Evolutionary conservation across 495 filamentous ascomycete species (phyloP).

Genomic region (Bacidia gigantensis): DNA sequence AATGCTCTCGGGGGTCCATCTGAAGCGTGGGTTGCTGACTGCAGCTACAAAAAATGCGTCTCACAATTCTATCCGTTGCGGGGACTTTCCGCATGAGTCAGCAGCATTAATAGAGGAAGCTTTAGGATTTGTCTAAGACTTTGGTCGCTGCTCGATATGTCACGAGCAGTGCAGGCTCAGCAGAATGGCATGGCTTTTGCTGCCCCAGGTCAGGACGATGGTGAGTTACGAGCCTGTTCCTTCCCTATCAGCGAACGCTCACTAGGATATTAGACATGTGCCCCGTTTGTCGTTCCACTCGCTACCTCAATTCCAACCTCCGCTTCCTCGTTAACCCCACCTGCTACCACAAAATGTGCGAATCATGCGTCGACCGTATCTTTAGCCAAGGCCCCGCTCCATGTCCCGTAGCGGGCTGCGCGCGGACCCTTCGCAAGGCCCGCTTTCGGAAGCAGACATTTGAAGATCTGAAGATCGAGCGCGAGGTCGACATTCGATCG

Average conservation of each 20-base stretch:
- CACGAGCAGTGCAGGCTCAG: slow-evolving; percentile 5
- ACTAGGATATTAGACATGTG: slow-evolving; percentile 53
- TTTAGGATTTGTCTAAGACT: too few species aligned
- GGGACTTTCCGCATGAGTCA: background rate
- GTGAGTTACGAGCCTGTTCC: slow-evolving; percentile 19
- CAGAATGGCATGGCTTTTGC: slow-evolving; percentile 9
- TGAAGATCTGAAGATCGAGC: slow-evolving; percentile 75
- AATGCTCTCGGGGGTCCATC: background rate
- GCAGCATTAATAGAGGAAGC: background rate
- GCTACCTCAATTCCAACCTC: slow-evolving; percentile 89
- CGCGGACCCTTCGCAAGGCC: slow-evolving; percentile 67
- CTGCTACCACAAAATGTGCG: slow-evolving; percentile 99
- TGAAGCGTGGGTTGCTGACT: background rate
- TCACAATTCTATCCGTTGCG: background rate
- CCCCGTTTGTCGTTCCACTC: slow-evolving; percentile 89
- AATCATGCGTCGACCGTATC: slow-evolving; percentile 83
- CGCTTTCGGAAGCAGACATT: slow-evolving; percentile 83
- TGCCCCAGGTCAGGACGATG: slow-evolving; percentile 37
- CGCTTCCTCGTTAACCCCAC: slow-evolving; percentile 89
- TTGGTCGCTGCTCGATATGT: slow-evolving; percentile 15
- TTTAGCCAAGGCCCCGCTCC: slow-evolving; percentile 82
- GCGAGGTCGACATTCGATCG: slow-evolving; percentile 83
- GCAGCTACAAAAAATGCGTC: background rate
- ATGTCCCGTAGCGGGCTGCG: slow-evolving; percentile 80
- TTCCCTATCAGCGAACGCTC: background rate